A percentile compares a stretch with the other conserved stretches of the same genome.
Evolutionary conservation across 192 early-diverging fungal genomes (phyloP).

Genomic region (Entomortierella beljakovae): DNA sequence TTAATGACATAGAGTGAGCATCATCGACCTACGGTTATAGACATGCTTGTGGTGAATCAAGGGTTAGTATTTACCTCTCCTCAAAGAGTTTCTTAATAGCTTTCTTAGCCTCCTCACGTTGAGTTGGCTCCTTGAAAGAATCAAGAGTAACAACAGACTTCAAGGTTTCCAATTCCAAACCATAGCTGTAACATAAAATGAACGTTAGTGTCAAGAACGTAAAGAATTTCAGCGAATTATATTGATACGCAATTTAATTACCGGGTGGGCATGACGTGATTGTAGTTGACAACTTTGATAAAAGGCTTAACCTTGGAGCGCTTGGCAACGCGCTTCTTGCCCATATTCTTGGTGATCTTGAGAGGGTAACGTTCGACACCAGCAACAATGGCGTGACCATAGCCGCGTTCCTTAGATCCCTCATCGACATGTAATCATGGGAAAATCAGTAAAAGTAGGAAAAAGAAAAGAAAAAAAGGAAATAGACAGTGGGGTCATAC

Average conservation of each 20-base stretch:
- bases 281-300: constrained; percentile 99
- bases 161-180: constrained; percentile 94
- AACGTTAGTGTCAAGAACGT: background rate
- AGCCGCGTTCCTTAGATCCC: constrained; percentile 95
- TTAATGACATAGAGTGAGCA: no score
- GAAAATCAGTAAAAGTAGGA: constrained; percentile 13
- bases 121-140: constrained; percentile 94
- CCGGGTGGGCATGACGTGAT: constrained; percentile 99
- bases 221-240: background rate
- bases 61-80: constrained; percentile 67
- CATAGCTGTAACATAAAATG: constrained; percentile 70
- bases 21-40: no score
- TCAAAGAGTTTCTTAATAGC: constrained; percentile 96
- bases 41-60: background rate
- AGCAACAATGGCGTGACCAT: constrained; percentile 98
- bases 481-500: constrained; percentile 42
- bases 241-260: constrained; percentile 37
- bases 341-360: constrained; percentile 97
- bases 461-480: constrained; percentile 10
- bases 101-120: constrained; percentile 92
- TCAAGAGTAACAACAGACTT: constrained; percentile 90
- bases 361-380: constrained; percentile 97
- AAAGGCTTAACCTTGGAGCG: constrained; percentile 99
- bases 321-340: constrained; percentile 94
- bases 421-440: constrained; percentile 82